Evolutionary conservation across 768 basidiomycete species (phyloP), one percentile per base, ranked within the genome.

Genomic region (Psilocybe subaeruginosa): DNA sequence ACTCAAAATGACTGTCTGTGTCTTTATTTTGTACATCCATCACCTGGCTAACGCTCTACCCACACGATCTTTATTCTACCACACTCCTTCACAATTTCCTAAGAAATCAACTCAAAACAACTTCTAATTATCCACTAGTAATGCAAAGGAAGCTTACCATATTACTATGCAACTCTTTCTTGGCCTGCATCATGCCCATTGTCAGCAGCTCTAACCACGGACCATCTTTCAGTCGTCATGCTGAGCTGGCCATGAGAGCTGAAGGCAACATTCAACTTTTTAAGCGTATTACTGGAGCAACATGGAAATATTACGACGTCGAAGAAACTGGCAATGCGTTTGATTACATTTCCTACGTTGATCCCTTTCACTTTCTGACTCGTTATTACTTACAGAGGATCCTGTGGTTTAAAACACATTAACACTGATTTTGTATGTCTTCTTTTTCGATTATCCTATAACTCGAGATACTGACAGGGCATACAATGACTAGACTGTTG

Each of bases 301-400:
- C 78, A 47, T 83, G 82, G 72, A 82, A 85, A 12, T 88, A 76
- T 62, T 88, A 87, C 66, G 77, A 79, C 46, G 66, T 69, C 4
- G 59, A 67, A 47, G 45, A 61, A 17, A 69, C 66, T 14, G 70
- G 70, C 33, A 59, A 54, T 31, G 63, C 65, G 65, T 69, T 30
- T n/a, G 55, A 43, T 14, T 7, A 19, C 4, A 30, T 5, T 5
- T 43, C 14, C 14, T 27, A 27, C 30, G 4, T 46, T 39, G 46
- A 11, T 29, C 16, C 16, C n/a, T n/a, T 3, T 29, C 3, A 14
- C 27, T 52, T 45, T 45, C 30, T 30, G 17, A 48, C 12, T 55
- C 48, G 12, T 2, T 53, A 29, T 48, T 59, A 11, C 37, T 48
- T 59, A 11, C 37, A 72, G 73, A 29, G 73, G 73, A 12, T 73